A percentile compares a stretch with the other conserved stretches of the same genome.
These are phyloP conservation scores for Biscogniauxia marginata DNA, from an alignment of 2,329 filamentous ascomycete genomes.

Conservation along the genomic window DNA sequence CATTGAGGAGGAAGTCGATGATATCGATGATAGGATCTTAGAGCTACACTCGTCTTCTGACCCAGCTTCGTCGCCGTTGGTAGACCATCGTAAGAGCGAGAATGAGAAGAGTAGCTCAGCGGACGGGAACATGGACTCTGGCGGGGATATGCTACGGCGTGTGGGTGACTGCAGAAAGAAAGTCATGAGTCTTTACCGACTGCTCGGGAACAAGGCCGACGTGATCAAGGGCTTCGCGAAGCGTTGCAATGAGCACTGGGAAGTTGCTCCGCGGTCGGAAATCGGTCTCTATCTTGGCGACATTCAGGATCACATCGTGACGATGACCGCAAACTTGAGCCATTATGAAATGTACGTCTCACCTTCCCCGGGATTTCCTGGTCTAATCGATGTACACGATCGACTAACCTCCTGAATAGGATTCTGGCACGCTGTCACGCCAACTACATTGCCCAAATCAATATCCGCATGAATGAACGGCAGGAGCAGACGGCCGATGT, in stretches of 20 bases:
- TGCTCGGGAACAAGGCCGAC: conserved; percentile 95
- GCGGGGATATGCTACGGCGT: conserved; percentile 83
- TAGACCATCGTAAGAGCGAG: conserved; percentile 35
- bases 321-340: conserved; percentile 93
- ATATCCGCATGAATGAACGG: conserved; percentile 97
- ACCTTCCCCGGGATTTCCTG: conserved; percentile 2
- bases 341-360: conserved; percentile 90
- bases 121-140: conserved; percentile 46
- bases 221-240: conserved; percentile 99
- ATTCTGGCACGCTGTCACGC: conserved; percentile 87
- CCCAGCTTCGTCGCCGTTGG: conserved; percentile 37
- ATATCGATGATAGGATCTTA: conserved; percentile 91
- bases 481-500: conserved; percentile 95
- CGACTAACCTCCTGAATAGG: conserved; percentile 43
- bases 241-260: conserved; percentile 96
- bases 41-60: conserved; percentile 67
- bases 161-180: conserved; percentile 95
- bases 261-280: conserved; percentile 89
- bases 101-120: conserved; percentile 48
- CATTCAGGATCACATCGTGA: conserved; percentile 98
- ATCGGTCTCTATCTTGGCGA: conserved; percentile 97
- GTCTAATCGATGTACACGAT: background rate
- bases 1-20: conserved; percentile 95
- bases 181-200: conserved; percentile 91
- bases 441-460: conserved; percentile 99